Base-by-base conservation (phyloP, 768 basidiomycete species). In the Mycena filopes region DNA sequence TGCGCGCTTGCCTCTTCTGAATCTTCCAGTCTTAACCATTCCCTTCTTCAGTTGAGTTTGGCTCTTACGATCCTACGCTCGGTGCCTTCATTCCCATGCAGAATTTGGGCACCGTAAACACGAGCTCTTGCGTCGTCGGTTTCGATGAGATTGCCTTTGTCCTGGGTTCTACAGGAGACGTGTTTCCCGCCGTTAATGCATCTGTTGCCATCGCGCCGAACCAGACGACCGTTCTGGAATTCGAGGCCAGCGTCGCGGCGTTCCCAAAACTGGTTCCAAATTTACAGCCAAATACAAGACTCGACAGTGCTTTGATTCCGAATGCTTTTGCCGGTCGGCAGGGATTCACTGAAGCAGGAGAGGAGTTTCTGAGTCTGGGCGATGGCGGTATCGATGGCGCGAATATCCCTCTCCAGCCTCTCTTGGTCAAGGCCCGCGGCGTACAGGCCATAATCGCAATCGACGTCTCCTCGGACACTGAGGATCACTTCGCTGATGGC, bases 401-500 rank as follows among this genome's bases (percentile, higher is more conserved):
- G 51, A 72, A 81, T 60, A 72, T 87, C 31, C 84, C 86, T 1
- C 18, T 86, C 10, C 81, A 83, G 33, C 86, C 86, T 3, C 76
- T 87, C 20, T 76, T 87, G 18, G 79, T 84, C 45, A 77, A 81
- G 36, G 76, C 77, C 12, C 81, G 86, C 28, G 74, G 69, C 0
- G 67, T 86, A 40, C 86, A 87, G 64, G 78, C 80, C 10, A 84
- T 87, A 70, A 60, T 87, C 36, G 86, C 85, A 0, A 78, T 87
- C 45, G 87, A 88, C 70, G 80, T 77, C 2, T 71, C 76, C 60
- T 60, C 76, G 12, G 23, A 80, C 72, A 38, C 28, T 16, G 8
- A 33, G 71, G 79, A 56, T 20, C 45, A 56, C 48, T 64, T 61
- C 49, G 65, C 50, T 10, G 65, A 56, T 18, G 68, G 68, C 4